Evolutionary conservation across 768 basidiomycete genomes (phyloP).

Genomic region (Favolaschia claudopus): DNA sequence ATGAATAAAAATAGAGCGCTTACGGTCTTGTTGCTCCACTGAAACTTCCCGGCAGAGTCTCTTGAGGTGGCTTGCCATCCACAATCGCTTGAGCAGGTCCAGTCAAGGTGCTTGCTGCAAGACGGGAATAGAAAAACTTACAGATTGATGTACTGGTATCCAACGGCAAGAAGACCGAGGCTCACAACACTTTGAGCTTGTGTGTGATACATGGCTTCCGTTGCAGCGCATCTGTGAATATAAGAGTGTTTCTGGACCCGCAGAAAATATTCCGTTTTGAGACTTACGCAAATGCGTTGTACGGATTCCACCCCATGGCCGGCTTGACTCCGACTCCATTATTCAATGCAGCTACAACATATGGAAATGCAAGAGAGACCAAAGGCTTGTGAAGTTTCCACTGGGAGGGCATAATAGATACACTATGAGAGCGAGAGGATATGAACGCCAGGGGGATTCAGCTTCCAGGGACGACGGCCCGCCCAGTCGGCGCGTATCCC

Average conservation of each 20-base stretch:
- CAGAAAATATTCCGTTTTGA: background rate
- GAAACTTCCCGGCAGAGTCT: slow-evolving; percentile 49
- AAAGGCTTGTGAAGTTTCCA: background rate
- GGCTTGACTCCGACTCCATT: slow-evolving; percentile 53
- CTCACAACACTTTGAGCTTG: slow-evolving; percentile 48
- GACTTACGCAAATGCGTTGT: slow-evolving; percentile 54
- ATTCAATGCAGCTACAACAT: slow-evolving; percentile 19
- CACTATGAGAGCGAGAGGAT: no score
- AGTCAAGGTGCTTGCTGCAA: background rate
- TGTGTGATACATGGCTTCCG: slow-evolving; percentile 48
- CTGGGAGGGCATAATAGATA: background rate
- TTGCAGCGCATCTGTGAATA: slow-evolving; percentile 45
- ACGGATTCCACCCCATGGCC: slow-evolving; percentile 58
- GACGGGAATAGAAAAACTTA: slow-evolving; percentile 24
- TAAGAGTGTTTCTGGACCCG: background rate
- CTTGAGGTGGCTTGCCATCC: slow-evolving; percentile 57
- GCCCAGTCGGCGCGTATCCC: no score
- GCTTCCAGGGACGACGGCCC: no score
- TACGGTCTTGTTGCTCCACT: slow-evolving; percentile 48
- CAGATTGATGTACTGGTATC: slow-evolving; percentile 55
- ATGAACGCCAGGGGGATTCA: no score
- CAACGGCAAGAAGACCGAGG: slow-evolving; percentile 44
- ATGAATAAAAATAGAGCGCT: background rate
- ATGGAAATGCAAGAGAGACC: slow-evolving; percentile 29
- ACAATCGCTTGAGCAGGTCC: slow-evolving; percentile 45